Conservation (phyloP, 1,284 basidiomycete species). For the Heterobasidion parviporum region DNA sequence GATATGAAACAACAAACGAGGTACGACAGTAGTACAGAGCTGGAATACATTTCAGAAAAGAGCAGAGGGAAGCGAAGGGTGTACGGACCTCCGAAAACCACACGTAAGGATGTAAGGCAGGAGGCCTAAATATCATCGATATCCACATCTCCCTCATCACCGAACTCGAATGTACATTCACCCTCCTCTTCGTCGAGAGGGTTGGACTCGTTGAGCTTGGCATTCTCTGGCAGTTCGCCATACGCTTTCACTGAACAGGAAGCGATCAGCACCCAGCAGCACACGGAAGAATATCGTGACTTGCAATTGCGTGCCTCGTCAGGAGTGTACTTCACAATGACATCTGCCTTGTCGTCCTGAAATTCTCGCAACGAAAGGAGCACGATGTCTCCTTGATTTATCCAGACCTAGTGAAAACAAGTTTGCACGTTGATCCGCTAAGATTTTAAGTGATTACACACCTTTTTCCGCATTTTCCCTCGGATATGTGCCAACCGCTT, state of each 20-base stretch:
- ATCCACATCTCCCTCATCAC: slow-evolving; percentile 78
- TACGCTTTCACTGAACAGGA: slow-evolving; percentile 78
- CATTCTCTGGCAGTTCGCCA: slow-evolving; percentile 95
- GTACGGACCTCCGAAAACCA: background rate
- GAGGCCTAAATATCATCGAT: slow-evolving; percentile 67
- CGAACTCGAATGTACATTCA: slow-evolving; percentile 84
- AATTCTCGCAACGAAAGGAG: slow-evolving; percentile 96
- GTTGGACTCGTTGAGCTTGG: slow-evolving; percentile 98
- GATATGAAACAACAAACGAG: slow-evolving; percentile 3
- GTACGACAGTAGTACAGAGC: slow-evolving; percentile 6
- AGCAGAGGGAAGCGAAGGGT: background rate
- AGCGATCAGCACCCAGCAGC: slow-evolving; percentile 2
- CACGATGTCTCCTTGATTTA: slow-evolving; percentile 98
- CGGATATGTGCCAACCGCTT: slow-evolving; percentile 97
- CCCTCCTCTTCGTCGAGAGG: slow-evolving; percentile 88
- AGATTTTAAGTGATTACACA: slow-evolving; percentile 25
- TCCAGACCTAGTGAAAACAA: slow-evolving; percentile 77
- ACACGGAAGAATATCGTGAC: slow-evolving; percentile 18
- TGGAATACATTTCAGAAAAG: background rate
- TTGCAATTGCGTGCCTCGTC: slow-evolving; percentile 84
- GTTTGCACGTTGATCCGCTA: background rate
- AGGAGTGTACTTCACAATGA: slow-evolving; percentile 98
- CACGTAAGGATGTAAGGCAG: background rate
- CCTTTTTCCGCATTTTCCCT: slow-evolving; percentile 99
- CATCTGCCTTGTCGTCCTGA: slow-evolving; percentile 99